Conservation (phyloP, 257 asterid species). For the Capsicum baccatum region DNA sequence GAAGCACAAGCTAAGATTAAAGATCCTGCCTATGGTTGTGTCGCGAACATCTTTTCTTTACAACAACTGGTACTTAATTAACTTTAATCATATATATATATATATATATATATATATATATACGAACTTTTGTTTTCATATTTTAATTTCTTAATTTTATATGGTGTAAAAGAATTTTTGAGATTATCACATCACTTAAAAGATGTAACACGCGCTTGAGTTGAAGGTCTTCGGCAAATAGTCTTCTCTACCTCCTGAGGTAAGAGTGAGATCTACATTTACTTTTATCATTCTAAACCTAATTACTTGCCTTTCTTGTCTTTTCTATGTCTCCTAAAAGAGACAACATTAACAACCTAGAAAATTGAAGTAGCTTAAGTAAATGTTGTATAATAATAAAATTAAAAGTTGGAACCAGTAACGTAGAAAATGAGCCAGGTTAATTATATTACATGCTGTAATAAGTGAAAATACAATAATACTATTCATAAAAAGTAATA, state of each 20-base stretch:
- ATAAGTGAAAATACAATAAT: neutral
- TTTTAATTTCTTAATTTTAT: no score
- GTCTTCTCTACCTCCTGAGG: no score
- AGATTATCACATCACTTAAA: neutral
- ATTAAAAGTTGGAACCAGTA: neutral
- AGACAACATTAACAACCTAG: neutral
- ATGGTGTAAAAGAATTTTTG: neutral
- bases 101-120: no score
- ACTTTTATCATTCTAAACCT: no score
- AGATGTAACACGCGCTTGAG: neutral
- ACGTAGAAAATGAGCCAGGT: neutral
- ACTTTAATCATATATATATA: no score
- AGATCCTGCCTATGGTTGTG: slow-evolving; percentile 93
- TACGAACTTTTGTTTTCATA: no score
- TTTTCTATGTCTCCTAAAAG: neutral
- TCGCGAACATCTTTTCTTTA: slow-evolving; percentile 74
- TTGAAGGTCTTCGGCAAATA: no score
- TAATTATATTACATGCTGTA: neutral
- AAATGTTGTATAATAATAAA: neutral
- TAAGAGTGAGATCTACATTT: no score
- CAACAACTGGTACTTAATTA: slow-evolving; percentile 70
- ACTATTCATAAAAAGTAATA: no score
- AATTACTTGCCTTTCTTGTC: no score
- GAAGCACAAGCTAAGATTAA: slow-evolving; percentile 88
- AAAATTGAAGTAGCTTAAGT: neutral